These are phyloP conservation scores for Geotrichum cucujoidarum DNA, from an alignment of 1,139 yeast species.

Conservation along the genomic window DNA sequence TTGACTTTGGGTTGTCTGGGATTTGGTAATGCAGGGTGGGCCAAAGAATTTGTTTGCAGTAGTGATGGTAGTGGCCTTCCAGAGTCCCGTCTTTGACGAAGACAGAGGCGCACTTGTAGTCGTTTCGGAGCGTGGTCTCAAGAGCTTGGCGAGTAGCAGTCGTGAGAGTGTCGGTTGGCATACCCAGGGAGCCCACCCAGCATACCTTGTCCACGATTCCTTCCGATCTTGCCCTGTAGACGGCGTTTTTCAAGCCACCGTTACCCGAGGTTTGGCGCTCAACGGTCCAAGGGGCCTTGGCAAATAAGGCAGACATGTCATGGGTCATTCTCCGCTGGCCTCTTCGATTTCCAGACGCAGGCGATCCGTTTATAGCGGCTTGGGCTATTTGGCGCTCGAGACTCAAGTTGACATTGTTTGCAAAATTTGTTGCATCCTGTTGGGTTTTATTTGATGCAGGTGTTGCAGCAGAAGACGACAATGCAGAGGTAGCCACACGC, in stretches of 20 bases:
- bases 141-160: conserved; percentile 42
- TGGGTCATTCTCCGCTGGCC: conserved; percentile 9
- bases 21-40: conserved; percentile 95
- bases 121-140: conserved; percentile 29
- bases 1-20: conserved; percentile 90
- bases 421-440: background rate
- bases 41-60: conserved; percentile 92
- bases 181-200: conserved; percentile 89
- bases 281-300: conserved; percentile 70
- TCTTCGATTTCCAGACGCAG: conserved; percentile 1
- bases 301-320: conserved; percentile 44
- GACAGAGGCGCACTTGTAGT: conserved; percentile 59
- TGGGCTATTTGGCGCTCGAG: conserved; percentile 5
- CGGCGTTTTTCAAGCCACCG: conserved; percentile 82
- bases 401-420: background rate
- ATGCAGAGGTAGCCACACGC: conserved; percentile 14
- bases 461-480: background rate
- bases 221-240: conserved; percentile 54
- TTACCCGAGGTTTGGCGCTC: conserved; percentile 72
- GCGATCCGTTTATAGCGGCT: background rate
- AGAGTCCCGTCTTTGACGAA: conserved; percentile 72
- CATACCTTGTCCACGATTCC: conserved; percentile 46
- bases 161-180: conserved; percentile 83
- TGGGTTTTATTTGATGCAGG: background rate
- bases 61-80: conserved; percentile 84